phyloP scores from a whole-genome alignment of 2,329 filamentous ascomycete species.

The Monascus ruber region DNA sequence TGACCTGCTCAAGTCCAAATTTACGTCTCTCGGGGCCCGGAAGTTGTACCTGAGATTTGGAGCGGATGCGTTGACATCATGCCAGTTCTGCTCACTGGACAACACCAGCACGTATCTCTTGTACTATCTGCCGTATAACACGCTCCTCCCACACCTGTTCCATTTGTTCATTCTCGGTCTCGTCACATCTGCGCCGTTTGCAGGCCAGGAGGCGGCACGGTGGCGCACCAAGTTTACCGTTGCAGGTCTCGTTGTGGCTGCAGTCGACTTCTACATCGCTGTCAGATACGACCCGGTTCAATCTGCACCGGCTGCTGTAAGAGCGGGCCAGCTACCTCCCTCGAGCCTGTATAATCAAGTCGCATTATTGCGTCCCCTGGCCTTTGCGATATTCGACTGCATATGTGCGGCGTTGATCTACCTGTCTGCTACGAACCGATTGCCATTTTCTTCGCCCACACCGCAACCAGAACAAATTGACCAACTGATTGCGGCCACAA shows the following conservation, averaged over 20 bases:
- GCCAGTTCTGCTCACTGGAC: conserved; percentile 70
- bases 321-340: conserved; percentile 51
- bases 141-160: conserved; percentile 65
- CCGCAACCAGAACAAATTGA: conserved; percentile 57
- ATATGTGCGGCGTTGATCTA: conserved; percentile 57
- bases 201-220: conserved; percentile 49
- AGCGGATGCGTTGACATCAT: conserved; percentile 59
- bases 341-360: conserved; percentile 28
- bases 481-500: conserved; percentile 32
- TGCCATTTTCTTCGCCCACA: conserved; percentile 51
- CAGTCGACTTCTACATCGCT: conserved; percentile 56
- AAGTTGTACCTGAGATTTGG: conserved; percentile 78
- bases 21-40: conserved; percentile 60
- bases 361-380: conserved; percentile 50
- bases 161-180: conserved; percentile 64
- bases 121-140: conserved; percentile 60
- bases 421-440: conserved; percentile 67
- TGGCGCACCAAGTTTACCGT: conserved; percentile 66
- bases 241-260: conserved; percentile 46
- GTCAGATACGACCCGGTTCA: conserved; percentile 48
- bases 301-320: conserved; percentile 48
- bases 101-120: conserved; percentile 61
- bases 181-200: conserved; percentile 57
- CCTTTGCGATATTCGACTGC: conserved; percentile 54
- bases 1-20: conserved; percentile 52